phyloP scores from a whole-genome alignment of 75 land plant genomes.

The Selaginella tamariscina region DNA sequence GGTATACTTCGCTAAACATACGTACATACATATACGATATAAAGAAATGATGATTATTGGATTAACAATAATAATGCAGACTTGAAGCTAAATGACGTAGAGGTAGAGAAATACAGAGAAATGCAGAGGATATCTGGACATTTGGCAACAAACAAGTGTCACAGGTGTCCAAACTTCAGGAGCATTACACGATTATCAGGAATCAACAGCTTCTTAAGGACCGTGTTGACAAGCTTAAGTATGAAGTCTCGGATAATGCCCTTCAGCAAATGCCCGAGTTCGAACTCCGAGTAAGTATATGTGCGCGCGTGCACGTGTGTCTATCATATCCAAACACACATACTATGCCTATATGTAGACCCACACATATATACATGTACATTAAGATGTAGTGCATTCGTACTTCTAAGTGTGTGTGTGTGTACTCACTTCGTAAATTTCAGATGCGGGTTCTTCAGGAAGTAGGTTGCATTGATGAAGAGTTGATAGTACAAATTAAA shows the following conservation, averaged over 20 bases:
- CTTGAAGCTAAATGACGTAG: slow-evolving; percentile 61
- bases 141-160: slow-evolving; percentile 74
- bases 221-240: slow-evolving; percentile 49
- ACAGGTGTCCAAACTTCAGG: slow-evolving; percentile 73
- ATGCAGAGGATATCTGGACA: slow-evolving; percentile 40
- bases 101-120: slow-evolving; percentile 47
- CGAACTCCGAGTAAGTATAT: slow-evolving; percentile 64
- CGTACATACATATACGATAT: too few species aligned
- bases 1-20: too few species aligned
- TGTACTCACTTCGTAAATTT: not conserved
- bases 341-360: too few species aligned
- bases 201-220: slow-evolving; percentile 50
- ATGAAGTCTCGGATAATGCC: slow-evolving; percentile 87
- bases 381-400: too few species aligned
- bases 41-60: too few species aligned
- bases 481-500: slow-evolving; percentile 87
- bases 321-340: too few species aligned
- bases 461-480: slow-evolving; percentile 74
- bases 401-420: not conserved
- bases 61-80: slow-evolving; percentile 33
- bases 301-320: too few species aligned
- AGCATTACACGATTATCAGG: slow-evolving; percentile 46
- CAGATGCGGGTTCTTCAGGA: slow-evolving; percentile 92
- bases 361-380: too few species aligned
- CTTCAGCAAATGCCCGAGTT: slow-evolving; percentile 97